Evolutionary conservation across 345 rosid species (phyloP).

Genomic region (Syzygium oleosum): DNA sequence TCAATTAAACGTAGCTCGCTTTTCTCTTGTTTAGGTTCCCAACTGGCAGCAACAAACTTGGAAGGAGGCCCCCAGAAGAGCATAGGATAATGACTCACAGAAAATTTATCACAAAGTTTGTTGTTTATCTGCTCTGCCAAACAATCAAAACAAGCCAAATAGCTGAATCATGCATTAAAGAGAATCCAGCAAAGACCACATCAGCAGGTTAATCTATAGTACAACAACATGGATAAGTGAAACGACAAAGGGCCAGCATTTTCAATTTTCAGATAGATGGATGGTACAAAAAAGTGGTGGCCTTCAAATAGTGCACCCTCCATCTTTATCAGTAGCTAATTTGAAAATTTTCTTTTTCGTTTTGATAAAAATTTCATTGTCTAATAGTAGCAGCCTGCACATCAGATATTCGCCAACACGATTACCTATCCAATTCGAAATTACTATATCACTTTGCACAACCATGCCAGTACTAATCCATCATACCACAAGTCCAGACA

Average conservation of each 20-base stretch:
- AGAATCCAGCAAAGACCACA: neutral
- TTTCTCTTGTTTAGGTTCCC: constrained; percentile 58
- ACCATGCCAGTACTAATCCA: neutral
- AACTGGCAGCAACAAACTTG: constrained; percentile 50
- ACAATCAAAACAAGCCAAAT: neutral
- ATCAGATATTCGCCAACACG: neutral
- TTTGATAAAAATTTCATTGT: neutral
- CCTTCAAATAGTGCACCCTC: neutral
- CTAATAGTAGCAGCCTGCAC: neutral
- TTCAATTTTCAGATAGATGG: neutral
- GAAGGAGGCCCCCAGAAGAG: constrained; percentile 79
- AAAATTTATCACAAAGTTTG: constrained; percentile 81
- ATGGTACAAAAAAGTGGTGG: neutral
- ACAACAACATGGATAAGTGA: neutral
- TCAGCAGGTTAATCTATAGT: neutral
- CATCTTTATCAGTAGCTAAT: neutral
- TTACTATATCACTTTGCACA: neutral
- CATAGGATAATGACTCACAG: constrained; percentile 85
- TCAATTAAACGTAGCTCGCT: constrained; percentile 45
- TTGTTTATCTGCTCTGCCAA: constrained; percentile 89
- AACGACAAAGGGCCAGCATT: neutral
- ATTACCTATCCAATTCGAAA: neutral
- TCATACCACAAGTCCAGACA: neutral
- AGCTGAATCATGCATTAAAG: neutral
- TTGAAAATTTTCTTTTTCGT: neutral